Evolutionary conservation across 371 early-diverging fungal genomes (phyloP), one percentile per base, ranked within the genome.

Genomic region (Mortierella sp.): DNA sequence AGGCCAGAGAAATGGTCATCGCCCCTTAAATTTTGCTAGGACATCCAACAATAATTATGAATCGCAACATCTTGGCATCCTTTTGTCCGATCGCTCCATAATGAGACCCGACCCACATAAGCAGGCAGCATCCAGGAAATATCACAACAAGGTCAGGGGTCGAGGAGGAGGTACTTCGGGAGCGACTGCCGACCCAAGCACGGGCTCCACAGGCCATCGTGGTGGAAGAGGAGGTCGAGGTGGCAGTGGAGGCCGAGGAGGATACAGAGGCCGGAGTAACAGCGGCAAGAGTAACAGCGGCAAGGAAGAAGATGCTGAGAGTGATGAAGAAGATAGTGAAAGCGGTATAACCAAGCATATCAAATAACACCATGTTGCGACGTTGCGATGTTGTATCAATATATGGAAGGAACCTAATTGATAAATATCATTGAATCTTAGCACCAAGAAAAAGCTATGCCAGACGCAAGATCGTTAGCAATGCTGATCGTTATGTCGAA

Each of bases 71-170:
- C 52, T 12, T 28, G 24, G 11, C 9, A n/a, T 22, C n/a, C 28
- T 24, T 39, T 66, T 45, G 37, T 43, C 47, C 58, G 20, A 37
- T 47, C 35, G 32, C 60, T 58, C 37, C 18, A 54, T 49, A 64
- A 80, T 80, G 80, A 67, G 72, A 66, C 80, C 80, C 61, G 80
- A 80, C 66, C 80, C 75, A 68, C 80, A 80, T 49, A 80, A 80
- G 39, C 80, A 75, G 60, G 80, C 80, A 14, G 80, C 80, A 26
- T 80, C 80, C 30, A 75, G 80, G 62, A 75, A 66, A 68, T 80
- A 80, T 40, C 80, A 80, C 28, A 71, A 63, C 26, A 80, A 80
- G 72, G 66, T 80, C 52, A 74, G 52, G 35, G 45, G 59, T 57
- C 51, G 72, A 16, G 75, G 79, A 6, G 75, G 75, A 5, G 45